phyloP scores from a whole-genome alignment of 768 basidiomycete species.

The Kwoniella sp. region DNA sequence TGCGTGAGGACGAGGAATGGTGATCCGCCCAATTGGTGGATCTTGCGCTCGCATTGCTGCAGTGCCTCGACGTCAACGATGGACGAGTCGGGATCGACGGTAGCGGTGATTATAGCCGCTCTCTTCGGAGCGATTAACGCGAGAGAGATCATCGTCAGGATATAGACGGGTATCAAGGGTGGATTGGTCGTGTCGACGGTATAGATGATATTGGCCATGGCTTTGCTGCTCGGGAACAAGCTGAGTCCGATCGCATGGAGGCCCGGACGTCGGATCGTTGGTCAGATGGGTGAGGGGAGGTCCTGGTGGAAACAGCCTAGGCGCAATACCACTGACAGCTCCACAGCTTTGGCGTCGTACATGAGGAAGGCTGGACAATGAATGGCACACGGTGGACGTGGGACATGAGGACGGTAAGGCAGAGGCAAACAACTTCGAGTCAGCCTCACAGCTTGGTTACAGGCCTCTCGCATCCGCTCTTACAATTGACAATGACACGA shows the following conservation, averaged over 20 bases:
- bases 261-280: not conserved
- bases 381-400: too few relatives aligned
- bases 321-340: not conserved
- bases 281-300: slow-evolving; percentile 1
- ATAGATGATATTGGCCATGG: not conserved
- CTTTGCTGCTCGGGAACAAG: not conserved
- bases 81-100: not conserved
- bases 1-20: not conserved
- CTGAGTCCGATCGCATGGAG: not conserved
- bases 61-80: not conserved
- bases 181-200: not conserved
- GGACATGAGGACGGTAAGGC: too few relatives aligned
- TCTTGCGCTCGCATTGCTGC: not conserved
- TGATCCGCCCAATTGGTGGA: not conserved
- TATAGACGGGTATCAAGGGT: not conserved
- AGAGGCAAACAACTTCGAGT: too few relatives aligned
- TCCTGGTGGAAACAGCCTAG: not conserved
- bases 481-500: too few relatives aligned
- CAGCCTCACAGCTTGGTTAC: too few relatives aligned
- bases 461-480: too few relatives aligned
- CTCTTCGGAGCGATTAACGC: not conserved
- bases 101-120: not conserved
- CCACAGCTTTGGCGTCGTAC: not conserved
- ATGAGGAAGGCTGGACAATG: not conserved
- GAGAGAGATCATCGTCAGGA: not conserved